A percentile compares a stretch with the other conserved stretches of the same genome.
These are phyloP conservation scores for Bassia scoparia DNA, from an alignment of 148 eudicot genomes.

Conservation along the genomic window DNA sequence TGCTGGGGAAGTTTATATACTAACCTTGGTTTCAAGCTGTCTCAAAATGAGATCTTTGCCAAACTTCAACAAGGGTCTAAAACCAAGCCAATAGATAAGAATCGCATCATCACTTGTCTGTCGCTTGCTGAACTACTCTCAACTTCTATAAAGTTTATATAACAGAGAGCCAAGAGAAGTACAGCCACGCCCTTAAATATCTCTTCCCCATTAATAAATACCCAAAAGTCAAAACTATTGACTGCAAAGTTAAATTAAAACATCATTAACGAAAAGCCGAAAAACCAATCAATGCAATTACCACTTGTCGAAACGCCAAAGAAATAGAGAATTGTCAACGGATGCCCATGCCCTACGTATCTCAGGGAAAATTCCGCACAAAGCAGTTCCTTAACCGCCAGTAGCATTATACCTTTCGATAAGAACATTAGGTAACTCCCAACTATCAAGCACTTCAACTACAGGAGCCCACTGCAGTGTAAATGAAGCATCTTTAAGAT, in stretches of 20 bases:
- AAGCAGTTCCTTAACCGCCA: slow-evolving; percentile 97
- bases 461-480: slow-evolving; percentile 86
- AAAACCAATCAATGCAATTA: slow-evolving; percentile 26
- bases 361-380: slow-evolving; percentile 98
- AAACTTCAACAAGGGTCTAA: too few relatives aligned
- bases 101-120: too few relatives aligned
- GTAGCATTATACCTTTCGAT: slow-evolving; percentile 90
- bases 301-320: slow-evolving; percentile 99
- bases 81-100: too few relatives aligned
- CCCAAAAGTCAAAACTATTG: neutral
- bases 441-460: slow-evolving; percentile 88
- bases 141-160: neutral
- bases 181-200: neutral
- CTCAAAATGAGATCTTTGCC: too few relatives aligned
- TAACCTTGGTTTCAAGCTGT: too few relatives aligned
- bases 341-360: slow-evolving; percentile 99
- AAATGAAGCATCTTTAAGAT: slow-evolving; percentile 17
- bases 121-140: too few relatives aligned
- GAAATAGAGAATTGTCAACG: slow-evolving; percentile 87
- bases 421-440: slow-evolving; percentile 92
- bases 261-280: neutral
- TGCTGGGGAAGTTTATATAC: too few relatives aligned
- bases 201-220: neutral
- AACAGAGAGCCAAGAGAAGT: neutral
- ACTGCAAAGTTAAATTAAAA: neutral